Evolutionary conservation across 805 yeast species (phyloP).

Genomic region (Kuraishia floccosa): DNA sequence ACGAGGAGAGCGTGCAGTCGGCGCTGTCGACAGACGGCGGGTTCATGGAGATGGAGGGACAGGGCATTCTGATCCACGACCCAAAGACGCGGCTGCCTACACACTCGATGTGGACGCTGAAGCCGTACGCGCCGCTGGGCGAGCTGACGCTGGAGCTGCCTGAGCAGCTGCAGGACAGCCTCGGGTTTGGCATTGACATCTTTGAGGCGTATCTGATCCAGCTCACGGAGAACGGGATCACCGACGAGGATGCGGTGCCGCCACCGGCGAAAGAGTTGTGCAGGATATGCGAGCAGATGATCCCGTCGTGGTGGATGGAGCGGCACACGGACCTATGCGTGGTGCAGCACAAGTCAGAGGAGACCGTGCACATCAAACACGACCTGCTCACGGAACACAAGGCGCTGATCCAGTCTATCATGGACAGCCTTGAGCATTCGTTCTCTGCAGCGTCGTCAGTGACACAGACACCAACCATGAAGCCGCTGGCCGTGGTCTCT

Average conservation of each 20-base stretch:
- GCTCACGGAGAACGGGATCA: slow-evolving; percentile 51
- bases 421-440: slow-evolving; percentile 27
- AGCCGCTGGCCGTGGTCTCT: background rate
- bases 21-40: slow-evolving; percentile 46
- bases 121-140: slow-evolving; percentile 59
- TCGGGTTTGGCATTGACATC: slow-evolving; percentile 86
- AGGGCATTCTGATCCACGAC: slow-evolving; percentile 77
- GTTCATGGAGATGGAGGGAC: slow-evolving; percentile 76
- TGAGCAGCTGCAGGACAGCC: slow-evolving; percentile 48
- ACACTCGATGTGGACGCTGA: slow-evolving; percentile 89
- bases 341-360: slow-evolving; percentile 74
- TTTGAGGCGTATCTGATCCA: slow-evolving; percentile 62
- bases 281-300: slow-evolving; percentile 79
- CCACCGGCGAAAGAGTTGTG: slow-evolving; percentile 79
- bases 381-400: slow-evolving; percentile 69
- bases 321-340: slow-evolving; percentile 81
- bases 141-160: slow-evolving; percentile 62
- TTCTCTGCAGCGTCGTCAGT: too few species aligned
- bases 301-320: slow-evolving; percentile 97
- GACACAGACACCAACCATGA: background rate
- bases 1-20: slow-evolving; percentile 9
- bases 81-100: slow-evolving; percentile 43
- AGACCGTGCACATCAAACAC: slow-evolving; percentile 62
- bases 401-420: slow-evolving; percentile 30
- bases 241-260: slow-evolving; percentile 57